phyloP scores from a whole-genome alignment of 352 stramenopile genomes.

The Pythium coloratum region DNA sequence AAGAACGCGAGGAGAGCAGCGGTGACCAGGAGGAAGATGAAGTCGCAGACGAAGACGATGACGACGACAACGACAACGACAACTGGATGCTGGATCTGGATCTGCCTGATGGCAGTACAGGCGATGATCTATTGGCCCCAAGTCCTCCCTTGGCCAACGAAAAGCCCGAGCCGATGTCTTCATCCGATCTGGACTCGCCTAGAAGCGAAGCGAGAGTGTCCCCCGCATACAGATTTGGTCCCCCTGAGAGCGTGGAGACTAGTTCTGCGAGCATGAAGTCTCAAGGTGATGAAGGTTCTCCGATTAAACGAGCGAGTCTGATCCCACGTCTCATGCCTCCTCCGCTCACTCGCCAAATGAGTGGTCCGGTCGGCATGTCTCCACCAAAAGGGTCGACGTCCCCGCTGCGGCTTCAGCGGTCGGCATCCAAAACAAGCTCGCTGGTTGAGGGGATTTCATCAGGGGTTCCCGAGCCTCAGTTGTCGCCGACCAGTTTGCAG shows the following conservation, averaged over 20 bases:
- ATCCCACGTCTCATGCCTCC: constrained; percentile 12
- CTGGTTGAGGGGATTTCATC: not conserved
- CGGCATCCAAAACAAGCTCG: constrained; percentile 6
- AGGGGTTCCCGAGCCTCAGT: not conserved
- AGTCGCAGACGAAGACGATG: not conserved
- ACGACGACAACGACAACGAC: not conserved
- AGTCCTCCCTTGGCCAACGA: not conserved
- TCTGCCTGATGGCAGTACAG: constrained; percentile 9
- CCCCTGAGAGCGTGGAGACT: not conserved
- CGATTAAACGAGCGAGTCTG: constrained; percentile 3
- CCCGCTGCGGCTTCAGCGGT: constrained; percentile 8
- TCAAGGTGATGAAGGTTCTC: not conserved
- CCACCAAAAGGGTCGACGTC: not conserved
- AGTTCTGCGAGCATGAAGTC: not conserved
- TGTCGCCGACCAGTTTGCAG: not conserved
- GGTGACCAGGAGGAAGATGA: constrained; percentile 1
- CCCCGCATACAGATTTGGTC: not conserved
- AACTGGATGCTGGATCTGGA: constrained; percentile 21
- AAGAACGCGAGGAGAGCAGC: not conserved
- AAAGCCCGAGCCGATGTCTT: not conserved
- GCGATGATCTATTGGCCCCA: not conserved
- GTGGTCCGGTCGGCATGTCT: not conserved
- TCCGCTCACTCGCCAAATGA: constrained; percentile 12
- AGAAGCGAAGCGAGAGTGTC: not conserved
- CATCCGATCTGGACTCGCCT: not conserved